Evolutionary conservation across 257 asterid species (phyloP), one percentile per base, ranked within the genome.

Genomic region (Agastache rugosa): DNA sequence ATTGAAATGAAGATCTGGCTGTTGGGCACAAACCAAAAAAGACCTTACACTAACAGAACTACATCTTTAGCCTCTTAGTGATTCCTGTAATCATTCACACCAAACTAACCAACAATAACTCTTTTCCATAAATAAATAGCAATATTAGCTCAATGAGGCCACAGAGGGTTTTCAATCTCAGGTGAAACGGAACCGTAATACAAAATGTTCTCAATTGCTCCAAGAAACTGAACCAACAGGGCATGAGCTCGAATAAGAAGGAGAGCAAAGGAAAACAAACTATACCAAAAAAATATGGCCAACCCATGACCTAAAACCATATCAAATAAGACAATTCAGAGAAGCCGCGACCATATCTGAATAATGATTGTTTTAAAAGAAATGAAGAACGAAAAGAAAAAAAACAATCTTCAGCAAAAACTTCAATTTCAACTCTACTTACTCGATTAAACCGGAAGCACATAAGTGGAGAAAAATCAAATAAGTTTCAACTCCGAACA

Each of bases 341-440:
- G 5, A 29, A 29, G 34, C 34, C 5, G 0, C 34, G 34, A 29
- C 34, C 4, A 29, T 29, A 29, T 29, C 3, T 29, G 34, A 29
- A 29, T 29, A 29, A 29, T 29, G 3, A 29, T n/a, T n/a, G n/a
- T n/a, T n/a, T n/a, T n/a, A n/a, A n/a, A n/a, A n/a, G n/a, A n/a
- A n/a, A n/a, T n/a, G n/a, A n/a, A n/a, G n/a, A n/a, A n/a, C n/a
- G n/a, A n/a, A n/a, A n/a, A n/a, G 3, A 4, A 3, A 29, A 12
- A 60, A 44, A 48, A 15, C 50, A 65, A 64, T 65, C 78, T 55
- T 39, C 44, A 42, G 7, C 17, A 55, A 5, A 50, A 56, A 75
- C 59, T 53, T 54, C 79, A 75, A 55, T 75, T 37, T 29, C 67
- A 66, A n/a, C 60, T 29, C 20, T 54, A 35, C 34, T 54, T 41